phyloP scores from a whole-genome alignment of 768 basidiomycete species.

The Serendipita vermifera region DNA sequence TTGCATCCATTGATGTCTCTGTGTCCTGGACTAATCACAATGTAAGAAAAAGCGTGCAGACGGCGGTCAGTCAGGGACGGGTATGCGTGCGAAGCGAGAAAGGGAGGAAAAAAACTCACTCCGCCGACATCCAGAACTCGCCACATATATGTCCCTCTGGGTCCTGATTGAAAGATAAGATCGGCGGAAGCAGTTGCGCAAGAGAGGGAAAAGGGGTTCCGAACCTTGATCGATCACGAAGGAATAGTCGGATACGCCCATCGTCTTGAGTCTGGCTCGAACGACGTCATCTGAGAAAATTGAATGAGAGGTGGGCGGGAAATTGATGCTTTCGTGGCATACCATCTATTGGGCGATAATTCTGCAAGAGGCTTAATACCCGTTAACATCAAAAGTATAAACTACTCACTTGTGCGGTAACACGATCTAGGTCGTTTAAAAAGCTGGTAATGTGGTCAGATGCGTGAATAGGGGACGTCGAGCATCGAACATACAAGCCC shows the following conservation, averaged over 20 bases:
- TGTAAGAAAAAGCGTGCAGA: not conserved
- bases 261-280: constrained; percentile 39
- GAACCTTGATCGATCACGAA: constrained; percentile 14
- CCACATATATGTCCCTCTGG: constrained; percentile 27
- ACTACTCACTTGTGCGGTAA: constrained; percentile 24
- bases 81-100: too few relatives aligned
- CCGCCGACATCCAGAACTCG: constrained; percentile 44
- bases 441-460: constrained; percentile 25
- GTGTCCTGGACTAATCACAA: not conserved
- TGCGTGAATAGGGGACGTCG: not conserved
- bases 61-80: too few relatives aligned
- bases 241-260: constrained; percentile 14
- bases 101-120: constrained; percentile 23
- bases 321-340: not conserved
- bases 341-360: constrained; percentile 2
- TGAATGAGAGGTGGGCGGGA: not conserved
- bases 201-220: not conserved
- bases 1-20: constrained; percentile 72
- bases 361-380: not conserved
- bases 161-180: not conserved
- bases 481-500: constrained; percentile 41
- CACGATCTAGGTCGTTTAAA: constrained; percentile 38
- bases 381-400: not conserved
- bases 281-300: constrained; percentile 36
- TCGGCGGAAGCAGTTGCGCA: not conserved